These are phyloP conservation scores for Aspergillus fumigatus DNA, from an alignment of 2,329 filamentous ascomycete species.

Conservation along the genomic window DNA sequence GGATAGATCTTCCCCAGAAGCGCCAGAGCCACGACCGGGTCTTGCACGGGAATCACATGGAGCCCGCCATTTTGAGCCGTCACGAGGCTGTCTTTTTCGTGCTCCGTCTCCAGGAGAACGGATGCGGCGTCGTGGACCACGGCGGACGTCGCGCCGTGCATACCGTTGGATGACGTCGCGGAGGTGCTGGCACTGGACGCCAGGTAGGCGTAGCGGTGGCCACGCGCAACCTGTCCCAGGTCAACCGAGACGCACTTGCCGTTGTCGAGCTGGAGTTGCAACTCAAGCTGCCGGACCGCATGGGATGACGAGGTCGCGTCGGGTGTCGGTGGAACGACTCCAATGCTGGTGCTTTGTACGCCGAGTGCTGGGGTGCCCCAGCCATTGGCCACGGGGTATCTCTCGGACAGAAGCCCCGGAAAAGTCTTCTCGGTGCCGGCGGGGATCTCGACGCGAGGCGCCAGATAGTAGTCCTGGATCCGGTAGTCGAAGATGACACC, in stretches of 20 bases:
- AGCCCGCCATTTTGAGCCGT: constrained; percentile 11
- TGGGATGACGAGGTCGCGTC: background rate
- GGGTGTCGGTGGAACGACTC: background rate
- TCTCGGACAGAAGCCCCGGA: no score
- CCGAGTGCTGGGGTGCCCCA: background rate
- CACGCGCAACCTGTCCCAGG: constrained; percentile 19
- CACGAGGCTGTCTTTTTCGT: constrained; percentile 1
- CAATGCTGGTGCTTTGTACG: background rate
- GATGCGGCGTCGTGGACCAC: constrained; percentile 2
- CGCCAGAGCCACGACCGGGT: constrained; percentile 13
- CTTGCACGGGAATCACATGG: constrained; percentile 15
- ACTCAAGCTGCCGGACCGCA: constrained; percentile 2
- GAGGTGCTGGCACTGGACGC: background rate
- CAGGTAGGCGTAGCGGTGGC: constrained; percentile 18
- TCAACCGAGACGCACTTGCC: constrained; percentile 12
- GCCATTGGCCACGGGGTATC: background rate
- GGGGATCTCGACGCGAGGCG: constrained; percentile 13
- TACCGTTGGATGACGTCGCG: background rate
- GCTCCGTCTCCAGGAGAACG: background rate
- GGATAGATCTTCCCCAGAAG: constrained; percentile 21
- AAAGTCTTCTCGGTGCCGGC: constrained; percentile 2
- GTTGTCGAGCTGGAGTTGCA: constrained; percentile 14
- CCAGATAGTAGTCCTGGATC: constrained; percentile 18
- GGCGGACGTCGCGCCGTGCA: background rate
- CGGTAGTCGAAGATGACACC: constrained; percentile 17